Conservation (phyloP, 139 green algal genomes). For the Chlorella sp. region DNA sequence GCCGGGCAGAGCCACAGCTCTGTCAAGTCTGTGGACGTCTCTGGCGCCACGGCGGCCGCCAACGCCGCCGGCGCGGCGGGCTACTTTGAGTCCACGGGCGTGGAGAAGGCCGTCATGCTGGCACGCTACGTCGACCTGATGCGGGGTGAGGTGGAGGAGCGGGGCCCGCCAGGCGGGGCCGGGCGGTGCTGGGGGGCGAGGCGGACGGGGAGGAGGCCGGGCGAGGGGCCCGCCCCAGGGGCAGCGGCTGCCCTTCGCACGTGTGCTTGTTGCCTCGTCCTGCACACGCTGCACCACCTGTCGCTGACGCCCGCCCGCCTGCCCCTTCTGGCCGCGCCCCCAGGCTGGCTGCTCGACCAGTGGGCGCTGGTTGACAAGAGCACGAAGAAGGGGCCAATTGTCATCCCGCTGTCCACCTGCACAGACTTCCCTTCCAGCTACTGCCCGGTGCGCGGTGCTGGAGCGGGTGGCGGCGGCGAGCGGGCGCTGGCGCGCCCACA, state of each 20-base stretch:
- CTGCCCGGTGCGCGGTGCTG: conserved; percentile 25
- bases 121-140: conserved; percentile 40
- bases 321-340: neutral
- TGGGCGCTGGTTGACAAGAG: conserved; percentile 13
- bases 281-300: no score
- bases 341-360: conserved; percentile 31
- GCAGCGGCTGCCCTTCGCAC: no score
- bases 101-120: conserved; percentile 40
- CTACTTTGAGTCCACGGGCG: conserved; percentile 28
- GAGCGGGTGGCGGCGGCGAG: no score
- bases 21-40: neutral
- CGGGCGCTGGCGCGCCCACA: no score
- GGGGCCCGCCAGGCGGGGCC: no score
- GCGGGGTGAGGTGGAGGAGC: no score
- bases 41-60: neutral
- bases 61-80: neutral
- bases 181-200: no score
- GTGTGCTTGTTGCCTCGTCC: no score
- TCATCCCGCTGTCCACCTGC: conserved; percentile 5
- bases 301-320: neutral
- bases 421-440: conserved; percentile 8
- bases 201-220: no score
- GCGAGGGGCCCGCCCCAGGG: no score
- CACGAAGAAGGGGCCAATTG: neutral
- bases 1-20: conserved; percentile 1